phyloP scores from a whole-genome alignment of 2,329 filamentous ascomycete species.

The Fusarium setosum region DNA sequence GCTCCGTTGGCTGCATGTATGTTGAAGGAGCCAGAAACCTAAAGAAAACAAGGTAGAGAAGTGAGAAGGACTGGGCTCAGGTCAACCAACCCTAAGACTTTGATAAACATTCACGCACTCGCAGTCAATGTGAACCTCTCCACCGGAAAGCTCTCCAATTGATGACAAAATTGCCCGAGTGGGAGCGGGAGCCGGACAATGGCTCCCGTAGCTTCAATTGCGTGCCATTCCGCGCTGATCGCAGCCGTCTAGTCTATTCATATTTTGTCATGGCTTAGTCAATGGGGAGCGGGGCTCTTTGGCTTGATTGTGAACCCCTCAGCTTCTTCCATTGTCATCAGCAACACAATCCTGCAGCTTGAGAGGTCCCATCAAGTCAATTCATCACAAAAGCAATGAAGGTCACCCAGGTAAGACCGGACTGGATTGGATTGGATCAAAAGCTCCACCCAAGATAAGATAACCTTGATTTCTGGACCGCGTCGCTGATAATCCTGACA shows the following conservation, averaged over 20 bases:
- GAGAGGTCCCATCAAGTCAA: slow-evolving; percentile 20
- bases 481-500: slow-evolving; percentile 29
- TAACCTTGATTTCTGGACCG: not conserved
- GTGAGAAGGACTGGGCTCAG: not conserved
- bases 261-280: slow-evolving; percentile 17
- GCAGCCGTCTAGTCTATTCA: not conserved
- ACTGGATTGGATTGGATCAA: too few relatives aligned
- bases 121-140: not conserved
- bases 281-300: slow-evolving; percentile 11
- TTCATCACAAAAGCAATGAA: slow-evolving; percentile 42
- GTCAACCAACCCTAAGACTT: not conserved
- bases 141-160: not conserved
- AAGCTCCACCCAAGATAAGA: not conserved
- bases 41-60: not conserved
- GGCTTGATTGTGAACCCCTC: slow-evolving; percentile 33
- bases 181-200: slow-evolving; percentile 9
- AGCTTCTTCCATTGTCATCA: slow-evolving; percentile 12
- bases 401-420: slow-evolving; percentile 46
- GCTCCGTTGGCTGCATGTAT: not conserved
- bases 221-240: not conserved
- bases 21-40: not conserved
- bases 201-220: slow-evolving; percentile 6
- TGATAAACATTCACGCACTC: not conserved
- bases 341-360: slow-evolving; percentile 7
- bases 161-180: not conserved